These are phyloP conservation scores for Acer negundo DNA, from an alignment of 345 rosid species.

Conservation along the genomic window DNA sequence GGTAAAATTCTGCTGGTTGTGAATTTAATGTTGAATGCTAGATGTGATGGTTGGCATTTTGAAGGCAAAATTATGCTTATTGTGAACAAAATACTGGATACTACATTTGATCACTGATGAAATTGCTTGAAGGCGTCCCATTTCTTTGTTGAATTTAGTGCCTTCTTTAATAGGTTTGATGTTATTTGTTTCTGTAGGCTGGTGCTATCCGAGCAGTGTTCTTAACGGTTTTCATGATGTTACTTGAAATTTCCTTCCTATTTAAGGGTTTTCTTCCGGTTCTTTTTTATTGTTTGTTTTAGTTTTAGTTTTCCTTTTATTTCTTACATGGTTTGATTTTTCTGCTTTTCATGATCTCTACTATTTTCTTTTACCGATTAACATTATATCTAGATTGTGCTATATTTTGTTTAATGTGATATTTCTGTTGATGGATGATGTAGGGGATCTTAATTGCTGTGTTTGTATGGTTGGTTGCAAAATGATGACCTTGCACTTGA, in stretches of 20 bases:
- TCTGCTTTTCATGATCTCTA: too few relatives aligned
- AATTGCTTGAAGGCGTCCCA: background rate
- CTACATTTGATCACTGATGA: background rate
- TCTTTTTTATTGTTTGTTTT: background rate
- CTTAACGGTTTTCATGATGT: background rate
- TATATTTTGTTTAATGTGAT: background rate
- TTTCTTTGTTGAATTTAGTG: background rate
- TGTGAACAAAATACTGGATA: too few relatives aligned
- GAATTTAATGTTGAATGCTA: background rate
- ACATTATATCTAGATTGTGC: background rate
- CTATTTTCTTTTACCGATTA: background rate
- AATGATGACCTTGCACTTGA: conserved; percentile 15
- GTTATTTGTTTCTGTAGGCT: background rate
- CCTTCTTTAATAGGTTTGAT: background rate
- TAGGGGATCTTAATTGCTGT: conserved; percentile 9
- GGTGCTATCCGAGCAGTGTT: background rate
- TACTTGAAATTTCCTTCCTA: background rate
- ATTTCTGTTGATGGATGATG: conserved; percentile 6
- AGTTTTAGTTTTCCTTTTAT: too few relatives aligned
- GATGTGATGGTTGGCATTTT: too few relatives aligned
- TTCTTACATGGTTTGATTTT: background rate
- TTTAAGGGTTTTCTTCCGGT: background rate
- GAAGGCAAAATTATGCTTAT: too few relatives aligned
- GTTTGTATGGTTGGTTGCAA: conserved; percentile 14
- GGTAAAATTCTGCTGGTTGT: background rate